A percentile compares a stretch with the other conserved stretches of the same genome.
phyloP scores from a whole-genome alignment of 2,329 filamentous ascomycete species.

The Cladosporium phlei region DNA sequence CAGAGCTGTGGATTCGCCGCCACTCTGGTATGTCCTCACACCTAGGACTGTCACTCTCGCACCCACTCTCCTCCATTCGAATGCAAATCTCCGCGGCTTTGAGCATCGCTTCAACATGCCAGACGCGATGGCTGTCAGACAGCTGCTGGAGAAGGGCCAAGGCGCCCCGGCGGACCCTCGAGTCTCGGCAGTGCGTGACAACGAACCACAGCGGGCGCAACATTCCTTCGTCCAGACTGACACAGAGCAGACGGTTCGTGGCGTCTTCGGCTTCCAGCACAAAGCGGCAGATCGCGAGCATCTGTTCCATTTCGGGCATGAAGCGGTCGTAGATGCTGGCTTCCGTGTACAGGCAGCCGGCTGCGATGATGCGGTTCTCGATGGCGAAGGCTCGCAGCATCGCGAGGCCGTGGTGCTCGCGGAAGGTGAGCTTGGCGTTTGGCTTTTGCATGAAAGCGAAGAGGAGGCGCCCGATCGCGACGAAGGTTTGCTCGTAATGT shows the following conservation, averaged over 20 bases:
- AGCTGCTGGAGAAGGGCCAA: constrained; percentile 23
- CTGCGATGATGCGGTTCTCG: constrained; percentile 26
- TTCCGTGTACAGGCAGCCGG: constrained; percentile 26
- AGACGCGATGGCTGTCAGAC: constrained; percentile 22
- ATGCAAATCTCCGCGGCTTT: constrained; percentile 22
- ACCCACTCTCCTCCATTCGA: constrained; percentile 22
- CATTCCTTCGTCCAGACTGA: constrained; percentile 29
- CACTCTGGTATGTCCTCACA: constrained; percentile 30
- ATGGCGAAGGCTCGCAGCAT: constrained; percentile 28
- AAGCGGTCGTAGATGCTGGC: constrained; percentile 24
- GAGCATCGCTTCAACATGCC: constrained; percentile 28
- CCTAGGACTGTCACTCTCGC: constrained; percentile 17
- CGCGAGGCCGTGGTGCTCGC: constrained; percentile 28
- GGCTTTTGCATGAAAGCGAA: constrained; percentile 30
- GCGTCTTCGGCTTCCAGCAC: constrained; percentile 27
- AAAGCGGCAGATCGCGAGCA: constrained; percentile 27
- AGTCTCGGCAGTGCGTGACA: constrained; percentile 28
- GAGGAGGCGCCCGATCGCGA: constrained; percentile 25
- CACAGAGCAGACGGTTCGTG: constrained; percentile 25
- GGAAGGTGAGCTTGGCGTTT: constrained; percentile 20
- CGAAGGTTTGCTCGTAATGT: constrained; percentile 23
- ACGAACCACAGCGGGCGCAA: constrained; percentile 27
- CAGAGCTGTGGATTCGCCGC: constrained; percentile 24
- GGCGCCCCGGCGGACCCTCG: constrained; percentile 24
- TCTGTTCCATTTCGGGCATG: constrained; percentile 28